A percentile compares a stretch with the other conserved stretches of the same genome.
phyloP scores from a whole-genome alignment of 75 land plant species.

The Selaginella tamariscina region DNA sequence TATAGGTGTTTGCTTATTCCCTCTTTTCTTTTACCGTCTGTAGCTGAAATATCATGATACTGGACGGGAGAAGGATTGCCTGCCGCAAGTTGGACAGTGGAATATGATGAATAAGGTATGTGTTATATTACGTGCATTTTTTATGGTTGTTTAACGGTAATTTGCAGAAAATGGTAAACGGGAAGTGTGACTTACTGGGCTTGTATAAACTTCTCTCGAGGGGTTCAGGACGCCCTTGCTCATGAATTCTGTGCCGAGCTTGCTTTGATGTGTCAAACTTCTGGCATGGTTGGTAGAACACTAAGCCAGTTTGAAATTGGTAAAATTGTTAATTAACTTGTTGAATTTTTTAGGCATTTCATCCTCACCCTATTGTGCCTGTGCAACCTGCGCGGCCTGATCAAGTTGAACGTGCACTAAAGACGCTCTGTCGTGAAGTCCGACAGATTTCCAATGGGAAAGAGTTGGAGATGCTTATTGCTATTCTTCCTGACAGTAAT shows the following conservation, averaged over 20 bases:
- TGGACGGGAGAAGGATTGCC: constrained; percentile 64
- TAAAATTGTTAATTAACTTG: not conserved
- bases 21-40: too few species aligned
- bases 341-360: constrained; percentile 40
- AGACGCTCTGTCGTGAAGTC: constrained; percentile 37
- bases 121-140: not conserved
- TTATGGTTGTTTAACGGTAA: not conserved
- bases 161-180: constrained; percentile 65
- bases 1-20: too few species aligned
- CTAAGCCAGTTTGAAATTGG: not conserved
- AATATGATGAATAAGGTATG: constrained; percentile 87
- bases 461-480: constrained; percentile 61
- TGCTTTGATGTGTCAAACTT: constrained; percentile 55
- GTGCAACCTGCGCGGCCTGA: constrained; percentile 55
- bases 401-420: constrained; percentile 51
- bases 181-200: constrained; percentile 61
- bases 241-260: constrained; percentile 54
- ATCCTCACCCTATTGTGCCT: constrained; percentile 54
- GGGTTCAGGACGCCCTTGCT: constrained; percentile 53
- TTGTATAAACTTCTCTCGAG: constrained; percentile 56
- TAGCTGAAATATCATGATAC: constrained; percentile 82
- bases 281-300: constrained; percentile 46
- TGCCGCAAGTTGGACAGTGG: constrained; percentile 87
- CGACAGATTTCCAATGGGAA: constrained; percentile 44
- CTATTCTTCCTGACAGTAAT: constrained; percentile 78